These are phyloP conservation scores for Cardamine resedifolia DNA, from an alignment of 345 rosid species.

Conservation along the genomic window DNA sequence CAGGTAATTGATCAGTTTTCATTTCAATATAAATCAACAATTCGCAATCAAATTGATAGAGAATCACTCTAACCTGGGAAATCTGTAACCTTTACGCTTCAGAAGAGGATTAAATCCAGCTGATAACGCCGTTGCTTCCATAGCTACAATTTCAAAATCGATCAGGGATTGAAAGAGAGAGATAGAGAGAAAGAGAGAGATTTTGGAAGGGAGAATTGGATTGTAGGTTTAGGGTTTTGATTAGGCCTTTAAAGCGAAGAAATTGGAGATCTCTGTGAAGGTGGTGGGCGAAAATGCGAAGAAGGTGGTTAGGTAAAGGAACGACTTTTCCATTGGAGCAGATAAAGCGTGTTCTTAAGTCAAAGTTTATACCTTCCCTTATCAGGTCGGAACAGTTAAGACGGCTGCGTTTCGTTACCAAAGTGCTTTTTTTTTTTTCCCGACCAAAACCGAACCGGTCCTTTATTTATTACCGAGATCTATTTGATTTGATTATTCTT, in stretches of 20 bases:
- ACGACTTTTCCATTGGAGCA: slow-evolving; percentile 35
- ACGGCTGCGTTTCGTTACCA: slow-evolving; percentile 8
- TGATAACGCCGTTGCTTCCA: slow-evolving; percentile 36
- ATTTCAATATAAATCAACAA: background rate
- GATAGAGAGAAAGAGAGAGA: background rate
- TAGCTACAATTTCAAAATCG: slow-evolving; percentile 8
- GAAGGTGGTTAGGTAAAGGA: slow-evolving; percentile 22
- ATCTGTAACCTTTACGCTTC: slow-evolving; percentile 21
- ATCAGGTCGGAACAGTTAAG: background rate
- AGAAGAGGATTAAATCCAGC: slow-evolving; percentile 25
- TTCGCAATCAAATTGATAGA: background rate
- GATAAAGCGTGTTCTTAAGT: slow-evolving; percentile 7
- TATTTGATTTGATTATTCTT: too few relatives aligned
- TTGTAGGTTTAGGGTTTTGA: slow-evolving; percentile 34
- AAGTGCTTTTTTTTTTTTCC: background rate
- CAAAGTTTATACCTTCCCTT: slow-evolving; percentile 29
- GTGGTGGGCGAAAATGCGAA: slow-evolving; percentile 21
- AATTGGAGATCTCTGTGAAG: background rate
- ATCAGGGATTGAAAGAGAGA: background rate
- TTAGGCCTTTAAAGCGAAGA: background rate
- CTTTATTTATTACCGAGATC: background rate
- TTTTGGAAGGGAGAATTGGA: background rate
- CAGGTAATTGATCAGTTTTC: background rate
- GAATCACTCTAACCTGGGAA: slow-evolving; percentile 25
- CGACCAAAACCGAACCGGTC: slow-evolving; percentile 6